Conservation (phyloP, 2,329 filamentous ascomycete genomes). For the Albophoma yamanashiensis region DNA sequence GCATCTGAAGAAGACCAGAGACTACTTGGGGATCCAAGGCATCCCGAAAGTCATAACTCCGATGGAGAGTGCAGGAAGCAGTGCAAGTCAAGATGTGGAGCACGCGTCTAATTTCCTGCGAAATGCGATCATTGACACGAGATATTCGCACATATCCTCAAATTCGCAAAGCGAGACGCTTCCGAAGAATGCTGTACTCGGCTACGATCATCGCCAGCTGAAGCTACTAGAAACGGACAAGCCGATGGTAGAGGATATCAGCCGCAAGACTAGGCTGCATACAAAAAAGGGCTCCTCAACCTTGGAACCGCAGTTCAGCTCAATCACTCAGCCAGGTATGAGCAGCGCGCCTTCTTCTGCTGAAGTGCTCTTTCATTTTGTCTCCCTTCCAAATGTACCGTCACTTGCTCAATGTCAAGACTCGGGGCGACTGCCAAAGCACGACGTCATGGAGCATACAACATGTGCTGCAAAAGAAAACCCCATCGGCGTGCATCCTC, state of each 20-base stretch:
- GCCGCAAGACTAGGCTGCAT: slow-evolving; percentile 24
- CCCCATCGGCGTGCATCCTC: neutral
- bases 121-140: slow-evolving; percentile 21
- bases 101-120: slow-evolving; percentile 20
- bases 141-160: slow-evolving; percentile 24
- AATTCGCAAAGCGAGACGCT: slow-evolving; percentile 35
- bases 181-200: slow-evolving; percentile 17
- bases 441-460: neutral
- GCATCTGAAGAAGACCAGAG: slow-evolving; percentile 41
- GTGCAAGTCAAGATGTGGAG: slow-evolving; percentile 17
- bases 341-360: slow-evolving; percentile 13
- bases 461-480: neutral
- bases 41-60: slow-evolving; percentile 40
- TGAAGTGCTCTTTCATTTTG: slow-evolving; percentile 3
- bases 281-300: slow-evolving; percentile 40
- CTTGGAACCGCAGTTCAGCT: slow-evolving; percentile 36
- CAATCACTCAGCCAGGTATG: slow-evolving; percentile 32
- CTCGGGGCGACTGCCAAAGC: neutral
- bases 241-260: slow-evolving; percentile 19
- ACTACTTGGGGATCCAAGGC: slow-evolving; percentile 49
- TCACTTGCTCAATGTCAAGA: neutral
- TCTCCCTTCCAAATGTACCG: neutral
- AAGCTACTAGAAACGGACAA: slow-evolving; percentile 32
- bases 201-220: slow-evolving; percentile 25
- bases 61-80: slow-evolving; percentile 33